Evolutionary conservation across 2,329 filamentous ascomycete genomes (phyloP).

Genomic region (Akanthomyces dipterigenus): DNA sequence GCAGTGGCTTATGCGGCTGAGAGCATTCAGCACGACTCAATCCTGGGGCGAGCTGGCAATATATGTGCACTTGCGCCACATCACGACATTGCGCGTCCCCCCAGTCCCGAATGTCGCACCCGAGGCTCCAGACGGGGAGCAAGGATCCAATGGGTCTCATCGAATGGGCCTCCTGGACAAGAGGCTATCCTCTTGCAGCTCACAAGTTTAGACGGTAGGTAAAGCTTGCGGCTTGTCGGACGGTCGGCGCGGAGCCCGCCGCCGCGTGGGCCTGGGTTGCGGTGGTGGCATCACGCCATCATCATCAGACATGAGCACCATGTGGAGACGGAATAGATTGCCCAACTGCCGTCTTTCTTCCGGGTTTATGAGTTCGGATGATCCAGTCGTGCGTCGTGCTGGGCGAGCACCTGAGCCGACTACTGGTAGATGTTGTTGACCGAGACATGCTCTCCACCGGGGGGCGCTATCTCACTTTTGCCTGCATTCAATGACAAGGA

Average conservation of each 20-base stretch:
- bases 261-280: background rate
- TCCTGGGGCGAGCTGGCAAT: background rate
- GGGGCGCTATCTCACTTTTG: no score
- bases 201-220: background rate
- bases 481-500: no score
- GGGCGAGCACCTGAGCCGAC: no score
- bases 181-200: background rate
- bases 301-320: background rate
- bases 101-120: background rate
- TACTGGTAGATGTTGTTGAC: no score
- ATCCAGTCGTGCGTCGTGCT: no score
- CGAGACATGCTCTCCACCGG: no score
- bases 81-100: background rate
- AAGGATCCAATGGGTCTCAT: background rate
- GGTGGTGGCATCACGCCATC: background rate
- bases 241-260: background rate
- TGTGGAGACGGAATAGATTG: background rate
- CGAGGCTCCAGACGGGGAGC: background rate
- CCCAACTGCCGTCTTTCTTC: no score
- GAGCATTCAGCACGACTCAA: background rate
- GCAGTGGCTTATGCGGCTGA: background rate
- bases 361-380: no score
- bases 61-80: background rate
- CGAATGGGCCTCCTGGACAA: no score
- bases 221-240: background rate